Base-by-base conservation (phyloP, 768 basidiomycete species). In the Pilatotrama ljubarskyi region DNA sequence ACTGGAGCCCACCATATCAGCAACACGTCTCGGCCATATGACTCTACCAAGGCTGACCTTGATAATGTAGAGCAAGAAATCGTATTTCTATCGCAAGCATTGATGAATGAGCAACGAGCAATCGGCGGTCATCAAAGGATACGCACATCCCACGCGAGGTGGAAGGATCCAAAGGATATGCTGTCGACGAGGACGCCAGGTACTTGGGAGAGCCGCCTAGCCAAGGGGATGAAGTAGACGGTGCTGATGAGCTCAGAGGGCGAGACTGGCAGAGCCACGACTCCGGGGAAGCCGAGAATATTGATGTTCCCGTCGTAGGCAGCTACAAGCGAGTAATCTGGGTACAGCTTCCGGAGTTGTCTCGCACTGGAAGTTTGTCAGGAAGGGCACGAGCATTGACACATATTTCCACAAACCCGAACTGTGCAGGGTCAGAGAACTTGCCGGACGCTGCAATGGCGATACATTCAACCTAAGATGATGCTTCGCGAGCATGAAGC, bases 111-210 rank as follows among this genome's bases (percentile, higher is more conserved):
- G 11, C 5, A 22, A 29, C 47, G 15, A 32, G 41, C 10, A 41
- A 35, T 24, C 15, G n/a, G 17, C 43, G 54, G 10, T 32, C 29
- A 10, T 32, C 5, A 32, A 5, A 10, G 29, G 10, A 14, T 43
- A 44, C 82, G 69, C 64, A 85, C 87, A 60, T 84, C 77, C 88
- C 87, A 91, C 9, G 75, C 72, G 1, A 85, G 63, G 32, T 74
- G 74, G 69, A 86, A 86, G 2, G 78, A 75, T 17, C 85, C 87
- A 59, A 82, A 79, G 50, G 80, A 75, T 49, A 87, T 71, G 3
- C 68, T 59, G 41, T 88, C 82, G 5, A 76, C 63, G 15, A 91
- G 75, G 15, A 79, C 61, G n/a, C 90, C 90, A 5, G 82, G 77
- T 7, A 79, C 59, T 5, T 74, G 59, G 4, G 77, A 76, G 44